Conservation (phyloP, 257 asterid genomes). For the Gentiana dahurica region DNA sequence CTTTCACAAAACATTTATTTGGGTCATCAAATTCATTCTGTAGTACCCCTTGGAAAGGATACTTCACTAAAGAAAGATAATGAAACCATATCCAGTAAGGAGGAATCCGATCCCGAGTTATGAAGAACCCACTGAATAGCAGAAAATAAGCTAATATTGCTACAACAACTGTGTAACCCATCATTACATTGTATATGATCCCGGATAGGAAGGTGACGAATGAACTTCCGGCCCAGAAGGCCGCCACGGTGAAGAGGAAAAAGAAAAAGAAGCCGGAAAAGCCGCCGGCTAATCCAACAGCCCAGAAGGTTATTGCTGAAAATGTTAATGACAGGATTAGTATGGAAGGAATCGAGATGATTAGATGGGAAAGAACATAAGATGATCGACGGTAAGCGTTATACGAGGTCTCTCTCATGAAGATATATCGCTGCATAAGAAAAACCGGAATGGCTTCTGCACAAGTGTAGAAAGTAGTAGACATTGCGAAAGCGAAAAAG, state of each 20-base stretch:
- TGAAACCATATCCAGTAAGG: conserved; percentile 38
- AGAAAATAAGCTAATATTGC: conserved; percentile 30
- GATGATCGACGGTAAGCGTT: conserved; percentile 46
- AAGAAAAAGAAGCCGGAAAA: conserved; percentile 26
- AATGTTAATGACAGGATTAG: conserved; percentile 21
- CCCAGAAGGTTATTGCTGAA: conserved; percentile 22
- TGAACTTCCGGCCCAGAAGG: conserved; percentile 37
- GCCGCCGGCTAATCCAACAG: conserved; percentile 36
- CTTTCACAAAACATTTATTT: conserved; percentile 21
- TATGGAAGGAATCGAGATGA: conserved; percentile 28
- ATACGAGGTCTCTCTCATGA: conserved; percentile 44
- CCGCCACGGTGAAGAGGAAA: conserved; percentile 23
- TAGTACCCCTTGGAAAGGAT: conserved; percentile 33
- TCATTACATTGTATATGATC: conserved; percentile 24
- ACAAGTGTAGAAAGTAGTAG: conserved; percentile 41
- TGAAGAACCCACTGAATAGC: conserved; percentile 31
- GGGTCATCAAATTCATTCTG: conserved; percentile 32
- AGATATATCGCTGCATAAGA: conserved; percentile 32
- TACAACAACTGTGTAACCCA: conserved; percentile 31
- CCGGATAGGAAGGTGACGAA: conserved; percentile 41
- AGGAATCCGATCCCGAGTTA: conserved; percentile 27
- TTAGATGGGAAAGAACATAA: conserved; percentile 33
- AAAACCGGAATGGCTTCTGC: conserved; percentile 49
- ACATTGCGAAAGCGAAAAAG: conserved; percentile 43
- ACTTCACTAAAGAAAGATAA: conserved; percentile 28